phyloP scores from a whole-genome alignment of 305 asterid species.

The Fraxinus platypoda region DNA sequence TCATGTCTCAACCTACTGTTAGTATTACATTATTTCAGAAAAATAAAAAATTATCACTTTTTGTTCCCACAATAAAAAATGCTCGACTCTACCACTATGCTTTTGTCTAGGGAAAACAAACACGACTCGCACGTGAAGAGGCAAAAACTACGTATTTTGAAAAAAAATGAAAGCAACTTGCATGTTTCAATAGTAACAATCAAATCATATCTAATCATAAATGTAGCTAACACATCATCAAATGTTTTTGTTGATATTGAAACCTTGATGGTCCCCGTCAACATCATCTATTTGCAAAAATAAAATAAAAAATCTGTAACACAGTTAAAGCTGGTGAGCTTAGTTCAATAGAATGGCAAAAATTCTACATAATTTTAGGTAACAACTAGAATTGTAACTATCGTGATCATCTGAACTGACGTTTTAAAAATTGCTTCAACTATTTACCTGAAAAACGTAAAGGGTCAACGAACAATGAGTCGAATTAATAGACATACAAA shows the following conservation, averaged over 20 bases:
- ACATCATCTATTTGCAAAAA: not conserved
- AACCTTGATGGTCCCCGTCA: not conserved
- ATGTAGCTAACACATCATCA: not conserved
- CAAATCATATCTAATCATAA: not conserved
- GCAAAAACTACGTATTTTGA: not conserved
- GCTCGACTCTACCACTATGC: too few species aligned
- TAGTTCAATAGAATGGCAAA: not conserved
- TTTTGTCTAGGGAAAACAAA: not conserved
- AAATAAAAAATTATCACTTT: not conserved
- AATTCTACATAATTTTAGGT: not conserved
- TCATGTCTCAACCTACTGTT: not conserved
- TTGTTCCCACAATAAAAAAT: not conserved
- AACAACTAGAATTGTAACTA: not conserved
- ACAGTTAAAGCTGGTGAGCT: not conserved
- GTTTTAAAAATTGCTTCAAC: not conserved
- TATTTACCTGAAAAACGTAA: not conserved
- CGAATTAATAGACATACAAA: too few species aligned
- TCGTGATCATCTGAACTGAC: not conserved
- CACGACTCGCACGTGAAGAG: not conserved
- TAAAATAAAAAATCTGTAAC: not conserved
- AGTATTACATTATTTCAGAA: too few species aligned
- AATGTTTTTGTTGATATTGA: not conserved
- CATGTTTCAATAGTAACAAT: not conserved
- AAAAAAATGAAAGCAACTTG: not conserved
- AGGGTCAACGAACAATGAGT: not conserved